These are phyloP conservation scores for Verticillium zaregamsianum DNA, from an alignment of 2,329 filamentous ascomycete genomes.

Conservation along the genomic window DNA sequence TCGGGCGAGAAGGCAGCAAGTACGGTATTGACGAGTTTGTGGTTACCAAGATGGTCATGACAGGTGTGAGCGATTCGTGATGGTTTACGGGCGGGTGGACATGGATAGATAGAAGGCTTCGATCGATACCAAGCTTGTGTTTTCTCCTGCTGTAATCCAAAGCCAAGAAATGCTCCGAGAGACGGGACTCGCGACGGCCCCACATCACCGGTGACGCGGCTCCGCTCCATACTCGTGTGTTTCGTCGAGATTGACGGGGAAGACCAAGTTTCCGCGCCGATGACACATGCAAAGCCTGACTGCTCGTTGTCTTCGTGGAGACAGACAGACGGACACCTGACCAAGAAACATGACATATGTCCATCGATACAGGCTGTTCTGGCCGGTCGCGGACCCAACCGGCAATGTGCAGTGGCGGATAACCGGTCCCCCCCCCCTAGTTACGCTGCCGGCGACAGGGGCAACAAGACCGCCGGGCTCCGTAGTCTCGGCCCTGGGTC, in stretches of 20 bases:
- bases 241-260: no score
- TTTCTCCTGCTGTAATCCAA: no score
- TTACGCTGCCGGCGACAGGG: neutral
- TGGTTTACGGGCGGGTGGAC: neutral
- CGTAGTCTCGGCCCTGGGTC: neutral
- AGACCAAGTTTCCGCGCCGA: no score
- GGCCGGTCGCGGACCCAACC: neutral
- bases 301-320: no score
- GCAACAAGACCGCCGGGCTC: neutral
- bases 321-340: neutral
- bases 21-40: constrained; percentile 34
- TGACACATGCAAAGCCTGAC: no score
- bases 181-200: no score
- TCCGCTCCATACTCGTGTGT: no score
- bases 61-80: constrained; percentile 1
- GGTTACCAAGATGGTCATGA: constrained; percentile 14
- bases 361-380: neutral
- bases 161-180: no score
- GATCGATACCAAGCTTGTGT: no score
- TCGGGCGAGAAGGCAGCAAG: constrained; percentile 72
- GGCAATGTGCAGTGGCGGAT: neutral
- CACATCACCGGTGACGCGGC: no score
- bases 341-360: neutral
- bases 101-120: neutral
- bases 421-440: neutral